phyloP scores from a whole-genome alignment of 495 filamentous ascomycete species.

The Aspergillus campestris region DNA sequence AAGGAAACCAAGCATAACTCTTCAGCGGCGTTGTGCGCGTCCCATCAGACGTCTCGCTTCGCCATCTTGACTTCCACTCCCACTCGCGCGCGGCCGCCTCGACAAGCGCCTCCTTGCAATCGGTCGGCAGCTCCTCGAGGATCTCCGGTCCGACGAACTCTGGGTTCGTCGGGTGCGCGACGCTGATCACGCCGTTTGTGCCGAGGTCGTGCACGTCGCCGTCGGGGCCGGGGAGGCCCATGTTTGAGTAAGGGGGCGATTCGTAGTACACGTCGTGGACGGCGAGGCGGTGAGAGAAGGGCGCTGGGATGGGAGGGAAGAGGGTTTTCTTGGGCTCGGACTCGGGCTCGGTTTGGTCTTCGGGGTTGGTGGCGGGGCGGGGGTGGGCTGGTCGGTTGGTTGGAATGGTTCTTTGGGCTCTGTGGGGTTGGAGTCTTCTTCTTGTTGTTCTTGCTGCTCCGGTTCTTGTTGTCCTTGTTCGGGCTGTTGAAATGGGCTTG shows the following conservation, averaged over 20 bases:
- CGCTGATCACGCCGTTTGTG: constrained; percentile 54
- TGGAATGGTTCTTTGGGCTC: background rate
- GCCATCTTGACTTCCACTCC: constrained; percentile 68
- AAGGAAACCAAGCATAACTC: constrained; percentile 42
- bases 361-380: constrained; percentile 1
- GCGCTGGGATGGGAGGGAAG: constrained; percentile 56
- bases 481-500: constrained; percentile 3
- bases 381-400: too few relatives aligned
- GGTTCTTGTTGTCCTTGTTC: constrained; percentile 5
- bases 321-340: constrained; percentile 16
- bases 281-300: constrained; percentile 64
- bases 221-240: constrained; percentile 59
- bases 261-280: constrained; percentile 64
- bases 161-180: constrained; percentile 28
- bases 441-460: constrained; percentile 4
- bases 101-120: constrained; percentile 63
- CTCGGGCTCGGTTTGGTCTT: constrained; percentile 3
- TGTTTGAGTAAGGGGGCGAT: constrained; percentile 46
- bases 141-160: constrained; percentile 58
- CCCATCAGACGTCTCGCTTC: constrained; percentile 47
- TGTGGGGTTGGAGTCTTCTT: background rate
- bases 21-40: constrained; percentile 41
- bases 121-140: constrained; percentile 57
- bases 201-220: constrained; percentile 49
- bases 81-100: constrained; percentile 51